Percentiles rank a stretch among this genome's conserved stretches.
Conservation (phyloP, 2,329 filamentous ascomycete genomes). For the Ophiostoma novo-ulmi region DNA sequence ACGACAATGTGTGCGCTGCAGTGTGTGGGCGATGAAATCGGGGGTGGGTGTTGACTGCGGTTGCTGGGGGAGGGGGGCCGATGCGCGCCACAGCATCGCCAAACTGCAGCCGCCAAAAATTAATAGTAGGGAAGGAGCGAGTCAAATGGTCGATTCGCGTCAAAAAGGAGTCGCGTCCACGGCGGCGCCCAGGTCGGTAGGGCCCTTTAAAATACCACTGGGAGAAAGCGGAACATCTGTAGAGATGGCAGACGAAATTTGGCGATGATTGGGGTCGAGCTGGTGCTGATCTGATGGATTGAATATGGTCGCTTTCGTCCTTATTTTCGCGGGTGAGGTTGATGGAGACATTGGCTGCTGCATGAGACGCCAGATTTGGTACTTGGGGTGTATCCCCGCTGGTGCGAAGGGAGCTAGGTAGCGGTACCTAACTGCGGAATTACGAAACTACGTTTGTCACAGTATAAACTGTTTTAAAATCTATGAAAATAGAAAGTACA, state of each 20-base stretch:
- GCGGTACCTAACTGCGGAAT: neutral
- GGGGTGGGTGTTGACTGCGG: conserved; percentile 6
- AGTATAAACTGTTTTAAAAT: neutral
- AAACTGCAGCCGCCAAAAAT: conserved; percentile 22
- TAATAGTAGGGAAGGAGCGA: conserved; percentile 24
- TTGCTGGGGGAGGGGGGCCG: conserved; percentile 6
- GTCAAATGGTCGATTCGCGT: conserved; percentile 24
- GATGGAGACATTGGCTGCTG: conserved; percentile 26
- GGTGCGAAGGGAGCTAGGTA: conserved; percentile 13
- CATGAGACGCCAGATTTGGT: conserved; percentile 26
- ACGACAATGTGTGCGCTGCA: conserved; percentile 22
- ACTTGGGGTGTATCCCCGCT: conserved; percentile 18
- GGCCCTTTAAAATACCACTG: conserved; percentile 47
- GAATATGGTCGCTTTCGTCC: conserved; percentile 42
- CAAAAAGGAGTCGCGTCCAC: conserved; percentile 46
- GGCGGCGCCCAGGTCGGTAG: conserved; percentile 43
- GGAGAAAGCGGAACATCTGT: conserved; percentile 47
- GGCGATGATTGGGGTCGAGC: conserved; percentile 38
- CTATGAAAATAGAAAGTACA: neutral
- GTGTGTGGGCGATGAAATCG: neutral
- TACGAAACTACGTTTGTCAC: neutral
- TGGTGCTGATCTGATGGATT: conserved; percentile 50
- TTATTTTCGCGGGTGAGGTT: conserved; percentile 28
- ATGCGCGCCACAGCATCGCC: conserved; percentile 20
- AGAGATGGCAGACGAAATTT: conserved; percentile 46